phyloP scores from a whole-genome alignment of 2,329 filamentous ascomycete species.

The Alternaria dauci region DNA sequence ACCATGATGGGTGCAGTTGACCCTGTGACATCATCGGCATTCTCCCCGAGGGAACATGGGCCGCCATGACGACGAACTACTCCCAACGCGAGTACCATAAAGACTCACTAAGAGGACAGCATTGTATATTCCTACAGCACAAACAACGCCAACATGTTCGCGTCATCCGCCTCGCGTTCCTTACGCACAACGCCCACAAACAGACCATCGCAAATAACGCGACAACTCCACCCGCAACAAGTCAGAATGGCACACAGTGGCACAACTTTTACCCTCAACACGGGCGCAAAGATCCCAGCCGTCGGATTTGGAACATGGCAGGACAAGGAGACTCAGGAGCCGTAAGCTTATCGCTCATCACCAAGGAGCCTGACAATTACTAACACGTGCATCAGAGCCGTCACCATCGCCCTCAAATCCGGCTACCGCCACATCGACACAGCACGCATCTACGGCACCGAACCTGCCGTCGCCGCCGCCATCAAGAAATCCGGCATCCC shows the following conservation, averaged over 20 bases:
- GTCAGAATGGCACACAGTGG: slow-evolving; percentile 46
- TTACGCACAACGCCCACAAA: slow-evolving; percentile 19
- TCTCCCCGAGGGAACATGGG: slow-evolving; percentile 1
- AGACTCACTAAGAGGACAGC: background rate
- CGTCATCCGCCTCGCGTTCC: slow-evolving; percentile 23
- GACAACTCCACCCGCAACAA: slow-evolving; percentile 25
- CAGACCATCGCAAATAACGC: slow-evolving; percentile 27
- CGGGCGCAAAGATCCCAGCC: slow-evolving; percentile 77
- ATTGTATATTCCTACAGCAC: background rate
- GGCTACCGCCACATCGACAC: slow-evolving; percentile 46
- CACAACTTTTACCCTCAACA: slow-evolving; percentile 64
- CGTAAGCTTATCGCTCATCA: slow-evolving; percentile 13
- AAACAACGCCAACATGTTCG: slow-evolving; percentile 23
- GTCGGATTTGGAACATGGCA: slow-evolving; percentile 65
- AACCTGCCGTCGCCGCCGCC: slow-evolving; percentile 35
- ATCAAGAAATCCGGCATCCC: slow-evolving; percentile 44
- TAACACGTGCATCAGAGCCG: slow-evolving; percentile 39
- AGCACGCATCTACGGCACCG: slow-evolving; percentile 39
- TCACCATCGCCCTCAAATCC: slow-evolving; percentile 43
- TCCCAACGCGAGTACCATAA: slow-evolving; percentile 1
- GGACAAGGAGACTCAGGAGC: slow-evolving; percentile 42
- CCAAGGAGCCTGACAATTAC: background rate
- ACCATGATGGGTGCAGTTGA: background rate
- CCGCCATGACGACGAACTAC: slow-evolving; percentile 5
- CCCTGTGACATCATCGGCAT: slow-evolving; percentile 10